These are phyloP conservation scores for Leishmania mexicana DNA, from an alignment of 208 protist species.

Conservation along the genomic window DNA sequence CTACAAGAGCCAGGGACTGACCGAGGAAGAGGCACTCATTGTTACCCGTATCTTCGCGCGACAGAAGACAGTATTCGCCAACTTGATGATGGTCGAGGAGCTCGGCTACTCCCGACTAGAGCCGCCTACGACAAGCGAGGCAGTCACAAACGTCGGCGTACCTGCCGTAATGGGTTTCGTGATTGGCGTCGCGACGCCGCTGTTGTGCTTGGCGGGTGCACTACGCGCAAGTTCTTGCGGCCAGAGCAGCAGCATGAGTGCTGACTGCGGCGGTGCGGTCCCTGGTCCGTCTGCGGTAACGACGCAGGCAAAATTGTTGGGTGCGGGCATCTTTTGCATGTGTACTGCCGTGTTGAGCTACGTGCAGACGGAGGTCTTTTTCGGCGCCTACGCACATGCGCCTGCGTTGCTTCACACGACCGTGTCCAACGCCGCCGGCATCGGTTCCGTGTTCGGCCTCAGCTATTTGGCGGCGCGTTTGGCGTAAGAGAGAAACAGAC, in stretches of 20 bases:
- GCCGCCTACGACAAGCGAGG: slow-evolving; percentile 67
- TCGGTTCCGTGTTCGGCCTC: slow-evolving; percentile 43
- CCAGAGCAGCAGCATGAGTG: not conserved
- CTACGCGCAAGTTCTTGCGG: not conserved
- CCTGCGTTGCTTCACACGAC: slow-evolving; percentile 34
- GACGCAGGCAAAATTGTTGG: slow-evolving; percentile 12
- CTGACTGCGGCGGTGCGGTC: not conserved
- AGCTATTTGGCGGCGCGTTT: slow-evolving; percentile 37
- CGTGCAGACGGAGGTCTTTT: slow-evolving; percentile 77
- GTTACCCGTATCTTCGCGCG: slow-evolving; percentile 90
- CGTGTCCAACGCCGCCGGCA: slow-evolving; percentile 40
- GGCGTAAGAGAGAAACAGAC: slow-evolving; percentile 8
- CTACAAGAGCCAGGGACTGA: slow-evolving; percentile 91
- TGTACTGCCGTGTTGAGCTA: slow-evolving; percentile 45
- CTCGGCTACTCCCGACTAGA: slow-evolving; percentile 90
- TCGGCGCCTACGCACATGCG: slow-evolving; percentile 67
- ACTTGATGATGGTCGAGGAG: slow-evolving; percentile 96
- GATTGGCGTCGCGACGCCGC: slow-evolving; percentile 37
- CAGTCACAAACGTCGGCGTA: slow-evolving; percentile 55
- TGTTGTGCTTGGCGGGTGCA: slow-evolving; percentile 23
- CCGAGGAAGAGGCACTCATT: slow-evolving; percentile 80
- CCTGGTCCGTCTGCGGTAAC: slow-evolving; percentile 6
- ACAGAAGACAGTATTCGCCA: slow-evolving; percentile 86
- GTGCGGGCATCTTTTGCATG: slow-evolving; percentile 27
- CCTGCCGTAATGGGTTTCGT: slow-evolving; percentile 65